phyloP scores from a whole-genome alignment of 148 eudicot genomes.

The Talinum fruticosum region DNA sequence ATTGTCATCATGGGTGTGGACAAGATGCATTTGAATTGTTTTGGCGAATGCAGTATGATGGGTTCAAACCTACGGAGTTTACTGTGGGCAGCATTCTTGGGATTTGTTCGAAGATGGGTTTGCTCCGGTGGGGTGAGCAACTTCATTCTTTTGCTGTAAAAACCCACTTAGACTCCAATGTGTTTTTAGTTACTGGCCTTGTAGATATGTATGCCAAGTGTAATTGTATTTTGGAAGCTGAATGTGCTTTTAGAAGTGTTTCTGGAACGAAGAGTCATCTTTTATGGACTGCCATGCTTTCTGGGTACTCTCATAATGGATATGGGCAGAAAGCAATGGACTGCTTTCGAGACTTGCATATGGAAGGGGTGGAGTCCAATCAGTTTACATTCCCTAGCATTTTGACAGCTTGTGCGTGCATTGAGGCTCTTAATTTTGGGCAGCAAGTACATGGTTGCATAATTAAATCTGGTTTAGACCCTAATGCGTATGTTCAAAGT shows the following conservation, averaged over 20 bases:
- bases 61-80: conserved; percentile 57
- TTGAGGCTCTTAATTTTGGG: conserved; percentile 44
- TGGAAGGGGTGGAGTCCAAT: conserved; percentile 54
- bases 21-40: conserved; percentile 50
- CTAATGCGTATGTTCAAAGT: conserved; percentile 52
- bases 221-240: conserved; percentile 46
- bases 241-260: conserved; percentile 43
- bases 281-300: conserved; percentile 79
- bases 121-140: conserved; percentile 50
- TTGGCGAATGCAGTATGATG: conserved; percentile 54
- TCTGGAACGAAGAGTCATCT: conserved; percentile 45
- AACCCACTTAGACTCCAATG: conserved; percentile 40
- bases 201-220: conserved; percentile 87
- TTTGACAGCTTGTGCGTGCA: conserved; percentile 46
- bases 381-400: conserved; percentile 77
- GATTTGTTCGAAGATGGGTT: conserved; percentile 49
- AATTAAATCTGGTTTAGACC: conserved; percentile 46
- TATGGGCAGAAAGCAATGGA: conserved; percentile 43
- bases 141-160: conserved; percentile 60
- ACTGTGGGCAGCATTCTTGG: conserved; percentile 67
- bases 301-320: conserved; percentile 66
- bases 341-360: conserved; percentile 52
- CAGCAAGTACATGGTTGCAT: conserved; percentile 60
- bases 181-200: conserved; percentile 52
- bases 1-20: conserved; percentile 47